Conservation (phyloP, 257 asterid species). For the Nicotiana sylvestris region DNA sequence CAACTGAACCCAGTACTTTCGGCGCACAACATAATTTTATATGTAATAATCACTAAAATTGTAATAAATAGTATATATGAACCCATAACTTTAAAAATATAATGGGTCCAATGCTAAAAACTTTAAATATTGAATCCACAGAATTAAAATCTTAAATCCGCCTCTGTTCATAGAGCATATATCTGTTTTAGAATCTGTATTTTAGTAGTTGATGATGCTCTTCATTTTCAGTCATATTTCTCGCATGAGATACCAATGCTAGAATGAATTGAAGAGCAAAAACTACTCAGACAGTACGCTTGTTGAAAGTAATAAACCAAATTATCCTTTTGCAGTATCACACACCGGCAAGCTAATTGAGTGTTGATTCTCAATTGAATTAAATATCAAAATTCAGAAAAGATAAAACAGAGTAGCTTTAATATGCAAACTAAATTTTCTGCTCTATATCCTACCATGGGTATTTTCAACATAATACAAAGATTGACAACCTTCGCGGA, state of each 20-base stretch:
- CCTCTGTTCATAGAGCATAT: not conserved
- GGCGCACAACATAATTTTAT: no score
- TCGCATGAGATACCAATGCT: not conserved
- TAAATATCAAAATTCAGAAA: constrained; percentile 10
- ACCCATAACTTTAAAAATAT: no score
- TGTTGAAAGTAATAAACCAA: not conserved
- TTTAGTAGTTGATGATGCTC: not conserved
- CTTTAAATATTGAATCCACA: no score
- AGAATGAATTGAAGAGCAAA: not conserved
- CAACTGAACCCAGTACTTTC: no score
- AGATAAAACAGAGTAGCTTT: constrained; percentile 7
- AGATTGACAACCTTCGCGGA: constrained; percentile 37
- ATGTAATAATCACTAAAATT: no score
- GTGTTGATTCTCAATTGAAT: not conserved
- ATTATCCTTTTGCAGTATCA: not conserved
- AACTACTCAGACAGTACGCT: not conserved
- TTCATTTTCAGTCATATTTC: not conserved
- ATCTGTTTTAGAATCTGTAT: not conserved
- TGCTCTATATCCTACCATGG: constrained; percentile 21
- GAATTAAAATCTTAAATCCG: no score
- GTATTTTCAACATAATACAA: constrained; percentile 31
- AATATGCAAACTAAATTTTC: constrained; percentile 16
- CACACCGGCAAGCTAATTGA: not conserved
- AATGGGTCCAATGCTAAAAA: no score
- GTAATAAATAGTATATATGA: no score